phyloP scores from a whole-genome alignment of 2,329 filamentous ascomycete species.

The Paecilomyces niveus region DNA sequence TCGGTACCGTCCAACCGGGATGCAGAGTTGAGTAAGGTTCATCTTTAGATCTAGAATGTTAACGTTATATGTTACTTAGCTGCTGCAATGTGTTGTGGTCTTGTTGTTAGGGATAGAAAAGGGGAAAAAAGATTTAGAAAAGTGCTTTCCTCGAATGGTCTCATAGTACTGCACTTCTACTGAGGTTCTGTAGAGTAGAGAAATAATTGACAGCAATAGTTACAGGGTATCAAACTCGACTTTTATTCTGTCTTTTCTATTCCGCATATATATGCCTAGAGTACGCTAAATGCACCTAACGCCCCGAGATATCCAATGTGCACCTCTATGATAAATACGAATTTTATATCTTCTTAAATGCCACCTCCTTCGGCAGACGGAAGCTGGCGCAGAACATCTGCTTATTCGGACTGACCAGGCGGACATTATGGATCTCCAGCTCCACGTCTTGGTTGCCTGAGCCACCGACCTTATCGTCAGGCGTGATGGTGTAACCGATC shows the following conservation, averaged over 20 bases:
- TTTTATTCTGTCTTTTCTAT: neutral
- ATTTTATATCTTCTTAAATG: constrained; percentile 49
- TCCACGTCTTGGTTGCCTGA: constrained; percentile 54
- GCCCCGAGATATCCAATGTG: constrained; percentile 4
- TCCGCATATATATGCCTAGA: neutral
- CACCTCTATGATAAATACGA: neutral
- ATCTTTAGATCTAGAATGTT: too few species aligned
- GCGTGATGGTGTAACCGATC: constrained; percentile 52
- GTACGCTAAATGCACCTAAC: constrained; percentile 4
- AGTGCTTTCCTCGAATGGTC: too few species aligned
- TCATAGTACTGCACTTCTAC: too few species aligned
- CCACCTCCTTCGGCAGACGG: constrained; percentile 72
- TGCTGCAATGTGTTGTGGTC: too few species aligned
- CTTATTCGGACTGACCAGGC: constrained; percentile 88
- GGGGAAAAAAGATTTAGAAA: too few species aligned
- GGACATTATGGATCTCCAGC: constrained; percentile 56
- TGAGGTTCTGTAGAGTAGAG: neutral
- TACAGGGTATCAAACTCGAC: constrained; percentile 12
- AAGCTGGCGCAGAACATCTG: constrained; percentile 96
- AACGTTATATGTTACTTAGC: too few species aligned
- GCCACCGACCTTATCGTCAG: constrained; percentile 41
- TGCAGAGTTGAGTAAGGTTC: too few species aligned
- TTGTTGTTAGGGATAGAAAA: too few species aligned
- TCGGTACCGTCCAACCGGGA: constrained; percentile 1
- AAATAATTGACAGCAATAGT: neutral